Percentiles rank a stretch among this genome's conserved stretches.
Evolutionary conservation across 2,329 filamentous ascomycete species (phyloP).

Genomic region (Aciculosporium take): DNA sequence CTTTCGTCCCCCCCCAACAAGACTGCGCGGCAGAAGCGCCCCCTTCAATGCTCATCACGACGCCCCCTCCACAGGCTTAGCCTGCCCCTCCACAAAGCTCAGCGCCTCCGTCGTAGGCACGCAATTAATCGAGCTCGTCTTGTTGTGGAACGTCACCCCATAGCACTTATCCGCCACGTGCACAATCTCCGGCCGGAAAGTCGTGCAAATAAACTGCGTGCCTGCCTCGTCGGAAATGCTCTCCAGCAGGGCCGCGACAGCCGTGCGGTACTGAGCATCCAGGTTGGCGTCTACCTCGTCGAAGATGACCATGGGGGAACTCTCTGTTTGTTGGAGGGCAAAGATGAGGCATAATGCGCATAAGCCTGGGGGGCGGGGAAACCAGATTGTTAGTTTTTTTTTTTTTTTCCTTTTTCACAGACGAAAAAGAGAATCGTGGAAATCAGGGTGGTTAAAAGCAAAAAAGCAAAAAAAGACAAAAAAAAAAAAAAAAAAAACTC

Average conservation of each 20-base stretch:
- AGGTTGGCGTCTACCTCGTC: conserved; percentile 98
- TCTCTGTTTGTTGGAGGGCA: conserved; percentile 95
- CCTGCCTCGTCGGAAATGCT: conserved; percentile 55
- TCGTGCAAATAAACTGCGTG: conserved; percentile 92
- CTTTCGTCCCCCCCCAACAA: too few species aligned
- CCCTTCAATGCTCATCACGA: conserved; percentile 3
- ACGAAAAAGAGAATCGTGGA: too few species aligned
- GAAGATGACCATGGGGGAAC: conserved; percentile 96
- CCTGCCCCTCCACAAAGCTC: conserved; percentile 84
- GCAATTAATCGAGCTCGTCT: conserved; percentile 87
- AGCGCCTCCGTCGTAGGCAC: conserved; percentile 77
- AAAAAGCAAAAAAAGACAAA: neutral
- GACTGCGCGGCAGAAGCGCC: too few species aligned
- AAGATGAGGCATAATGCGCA: conserved; percentile 97
- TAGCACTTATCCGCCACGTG: conserved; percentile 95
- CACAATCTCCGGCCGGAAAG: conserved; percentile 93
- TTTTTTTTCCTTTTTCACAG: too few species aligned
- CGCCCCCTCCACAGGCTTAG: conserved; percentile 17
- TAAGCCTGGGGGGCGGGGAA: conserved; percentile 44
- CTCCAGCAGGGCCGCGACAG: conserved; percentile 78
- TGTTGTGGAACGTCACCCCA: conserved; percentile 84
- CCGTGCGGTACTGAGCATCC: conserved; percentile 93
- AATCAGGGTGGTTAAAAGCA: too few species aligned
- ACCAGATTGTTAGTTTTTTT: too few species aligned
- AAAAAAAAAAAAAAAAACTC: conserved; percentile 22